Base-by-base conservation (phyloP, 2,329 filamentous ascomycete species). In the Rhynchosporium graminicola region DNA sequence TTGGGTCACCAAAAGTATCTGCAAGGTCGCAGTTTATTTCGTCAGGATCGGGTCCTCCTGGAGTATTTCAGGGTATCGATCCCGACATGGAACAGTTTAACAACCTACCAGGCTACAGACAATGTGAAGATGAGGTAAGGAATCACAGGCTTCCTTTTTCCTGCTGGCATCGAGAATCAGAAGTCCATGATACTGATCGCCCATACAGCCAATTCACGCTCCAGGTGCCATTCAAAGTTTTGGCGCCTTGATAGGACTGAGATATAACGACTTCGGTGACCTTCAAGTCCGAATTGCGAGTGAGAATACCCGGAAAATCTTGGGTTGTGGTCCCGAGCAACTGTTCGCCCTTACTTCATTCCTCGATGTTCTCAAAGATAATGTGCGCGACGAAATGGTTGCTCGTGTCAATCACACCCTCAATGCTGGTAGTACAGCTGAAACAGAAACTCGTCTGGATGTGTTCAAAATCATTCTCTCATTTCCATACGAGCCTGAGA, bases 241-340 rank as follows among this genome's bases (percentile, higher is more conserved):
- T 29, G 70, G 68, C 0, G 67, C 66, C 10, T 59, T 71, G 29
- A 31, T 70, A 20, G 68, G 58, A 1, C 56, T 71, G 13, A 69
- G 54, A 46, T 65, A 65, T 46, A 67, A 61, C 43, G 57, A 58
- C 9, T 8, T 57, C 15, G 63, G 63, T 1, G 46, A 67, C 15
- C 58, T 71, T 4, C 61, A 69, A 57, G 68, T 69, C 36, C 60
- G 68, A 7, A 68, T 71, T n/a, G 66, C 63, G 4, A 71, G 69
- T 56, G 69, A 71, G 47, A 71, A 71, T n/a, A 63, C 60, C 1
- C 59, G 56, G 3, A 62, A 62, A 40, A 55, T 71, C 28, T 20
- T 71, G n/a, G 66, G 61, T 26, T 69, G 69, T 46, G 62, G 63
- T 2, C 66, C 67, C 2, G 67, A 71, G 50, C 63, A 69, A 31